These are phyloP conservation scores for Ceratocystis albifundus DNA, from an alignment of 2,329 filamentous ascomycete genomes.

Conservation along the genomic window DNA sequence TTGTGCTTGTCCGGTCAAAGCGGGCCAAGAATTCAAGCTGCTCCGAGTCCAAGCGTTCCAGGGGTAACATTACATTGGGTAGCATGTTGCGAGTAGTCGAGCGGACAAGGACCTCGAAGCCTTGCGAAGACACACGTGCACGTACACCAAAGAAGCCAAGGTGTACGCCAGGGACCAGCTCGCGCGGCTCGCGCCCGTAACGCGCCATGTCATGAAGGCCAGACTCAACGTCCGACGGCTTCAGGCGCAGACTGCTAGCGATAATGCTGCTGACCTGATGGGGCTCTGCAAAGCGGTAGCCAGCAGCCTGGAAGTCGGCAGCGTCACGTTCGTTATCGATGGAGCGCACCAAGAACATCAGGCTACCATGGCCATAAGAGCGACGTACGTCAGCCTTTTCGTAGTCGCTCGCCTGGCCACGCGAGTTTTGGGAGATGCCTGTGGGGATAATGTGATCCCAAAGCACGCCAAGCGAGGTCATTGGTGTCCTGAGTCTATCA, in stretches of 20 bases:
- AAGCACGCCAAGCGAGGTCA: conserved; percentile 54
- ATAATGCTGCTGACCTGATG: conserved; percentile 58
- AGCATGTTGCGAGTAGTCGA: conserved; percentile 47
- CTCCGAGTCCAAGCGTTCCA: conserved; percentile 42
- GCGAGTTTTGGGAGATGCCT: neutral
- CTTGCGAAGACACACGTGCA: conserved; percentile 40
- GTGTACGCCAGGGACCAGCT: conserved; percentile 44
- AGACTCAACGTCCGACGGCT: conserved; percentile 46
- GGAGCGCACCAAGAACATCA: conserved; percentile 66
- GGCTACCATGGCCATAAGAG: conserved; percentile 42
- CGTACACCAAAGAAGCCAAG: conserved; percentile 48
- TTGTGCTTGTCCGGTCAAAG: conserved; percentile 37
- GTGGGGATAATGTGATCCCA: conserved; percentile 68
- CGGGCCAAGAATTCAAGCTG: conserved; percentile 45
- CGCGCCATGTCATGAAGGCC: conserved; percentile 54
- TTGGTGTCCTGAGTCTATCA: conserved; percentile 48
- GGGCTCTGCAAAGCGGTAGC: conserved; percentile 65
- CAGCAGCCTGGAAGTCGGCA: conserved; percentile 48
- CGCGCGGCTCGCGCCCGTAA: conserved; percentile 39
- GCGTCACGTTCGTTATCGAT: conserved; percentile 46
- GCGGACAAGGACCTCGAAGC: conserved; percentile 53
- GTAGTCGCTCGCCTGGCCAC: conserved; percentile 27
- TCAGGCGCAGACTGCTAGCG: conserved; percentile 62
- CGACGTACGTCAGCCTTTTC: conserved; percentile 33
- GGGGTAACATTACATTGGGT: conserved; percentile 45